A percentile compares a stretch with the other conserved stretches of the same genome.
These are phyloP conservation scores for Kodamaea derodonti DNA, from an alignment of 1,139 yeast genomes.

Conservation along the genomic window DNA sequence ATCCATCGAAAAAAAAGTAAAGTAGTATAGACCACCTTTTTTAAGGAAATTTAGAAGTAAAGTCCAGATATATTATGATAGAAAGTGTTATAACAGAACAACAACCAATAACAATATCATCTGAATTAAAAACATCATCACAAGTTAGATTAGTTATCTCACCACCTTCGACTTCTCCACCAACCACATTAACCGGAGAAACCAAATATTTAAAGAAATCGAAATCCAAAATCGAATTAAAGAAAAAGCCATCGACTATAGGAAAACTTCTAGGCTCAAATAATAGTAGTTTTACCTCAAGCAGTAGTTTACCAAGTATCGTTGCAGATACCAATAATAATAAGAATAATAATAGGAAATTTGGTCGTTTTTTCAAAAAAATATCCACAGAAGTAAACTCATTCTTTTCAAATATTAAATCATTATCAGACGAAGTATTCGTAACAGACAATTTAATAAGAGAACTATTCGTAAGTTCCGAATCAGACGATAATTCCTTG, in stretches of 20 bases:
- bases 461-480: conserved; percentile 40
- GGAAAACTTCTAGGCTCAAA: background rate
- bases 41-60: too few relatives aligned
- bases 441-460: conserved; percentile 38
- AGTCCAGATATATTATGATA: too few relatives aligned
- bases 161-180: background rate
- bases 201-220: conserved; percentile 3
- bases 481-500: conserved; percentile 21
- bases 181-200: background rate
- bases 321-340: background rate
- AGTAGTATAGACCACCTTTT: too few relatives aligned
- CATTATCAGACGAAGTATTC: conserved; percentile 42
- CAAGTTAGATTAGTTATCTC: background rate
- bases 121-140: too few relatives aligned
- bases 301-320: background rate
- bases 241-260: conserved; percentile 6
- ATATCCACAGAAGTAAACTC: conserved; percentile 34
- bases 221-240: conserved; percentile 3
- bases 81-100: too few relatives aligned
- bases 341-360: conserved; percentile 1
- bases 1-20: too few relatives aligned
- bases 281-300: conserved; percentile 1
- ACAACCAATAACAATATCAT: too few relatives aligned
- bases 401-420: conserved; percentile 29
- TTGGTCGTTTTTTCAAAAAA: conserved; percentile 25